Evolutionary conservation across 2,329 filamentous ascomycete genomes (phyloP).

Genomic region (Trichoderma sp.): DNA sequence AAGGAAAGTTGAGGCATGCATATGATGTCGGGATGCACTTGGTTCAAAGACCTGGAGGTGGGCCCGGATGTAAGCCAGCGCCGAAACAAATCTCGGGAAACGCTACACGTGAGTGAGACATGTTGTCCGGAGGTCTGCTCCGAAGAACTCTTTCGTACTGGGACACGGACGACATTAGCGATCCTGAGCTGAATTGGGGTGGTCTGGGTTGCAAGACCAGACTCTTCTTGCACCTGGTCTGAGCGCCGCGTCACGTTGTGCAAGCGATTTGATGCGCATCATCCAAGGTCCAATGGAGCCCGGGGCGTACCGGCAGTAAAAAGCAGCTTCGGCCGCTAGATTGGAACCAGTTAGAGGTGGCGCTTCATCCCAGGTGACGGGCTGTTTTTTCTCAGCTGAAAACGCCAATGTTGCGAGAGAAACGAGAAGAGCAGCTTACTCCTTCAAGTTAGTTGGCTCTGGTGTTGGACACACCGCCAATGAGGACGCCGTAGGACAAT

Average conservation of each 20-base stretch:
- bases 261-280: constrained; percentile 1
- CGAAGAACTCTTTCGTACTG: background rate
- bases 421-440: background rate
- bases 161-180: background rate
- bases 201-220: background rate
- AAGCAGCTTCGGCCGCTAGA: background rate
- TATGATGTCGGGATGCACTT: background rate
- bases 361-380: background rate
- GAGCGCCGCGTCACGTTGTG: background rate
- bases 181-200: background rate
- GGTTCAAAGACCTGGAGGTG: background rate
- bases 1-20: background rate
- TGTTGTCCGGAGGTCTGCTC: background rate
- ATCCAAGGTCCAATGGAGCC: background rate
- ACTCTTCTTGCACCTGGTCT: background rate
- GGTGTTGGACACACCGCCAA: background rate
- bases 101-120: background rate
- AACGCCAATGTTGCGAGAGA: background rate
- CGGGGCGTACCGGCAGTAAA: background rate
- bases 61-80: background rate
- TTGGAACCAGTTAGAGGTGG: background rate
- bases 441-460: background rate
- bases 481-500: background rate
- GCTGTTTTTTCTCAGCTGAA: constrained; percentile 9
- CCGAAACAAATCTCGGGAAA: background rate